These are phyloP conservation scores for Pythium rishiriense DNA, from an alignment of 352 stramenopile genomes.

Conservation along the genomic window DNA sequence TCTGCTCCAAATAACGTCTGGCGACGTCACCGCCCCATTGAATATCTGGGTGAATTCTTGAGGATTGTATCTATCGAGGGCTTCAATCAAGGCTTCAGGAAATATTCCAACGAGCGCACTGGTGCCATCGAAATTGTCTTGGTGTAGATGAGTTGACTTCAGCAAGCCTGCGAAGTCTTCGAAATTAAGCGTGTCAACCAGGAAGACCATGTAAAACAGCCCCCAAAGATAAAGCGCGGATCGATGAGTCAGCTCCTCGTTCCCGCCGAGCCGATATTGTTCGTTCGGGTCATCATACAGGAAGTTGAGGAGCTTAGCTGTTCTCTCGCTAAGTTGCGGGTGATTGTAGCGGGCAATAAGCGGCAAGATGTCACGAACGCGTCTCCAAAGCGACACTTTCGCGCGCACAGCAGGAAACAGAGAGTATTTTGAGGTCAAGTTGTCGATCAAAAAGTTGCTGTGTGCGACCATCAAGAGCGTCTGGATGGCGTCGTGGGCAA, in stretches of 20 bases:
- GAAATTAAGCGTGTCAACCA: slow-evolving; percentile 47
- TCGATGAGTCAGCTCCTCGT: slow-evolving; percentile 37
- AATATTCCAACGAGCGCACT: slow-evolving; percentile 88
- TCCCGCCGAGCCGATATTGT: slow-evolving; percentile 22
- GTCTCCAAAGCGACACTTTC: slow-evolving; percentile 49
- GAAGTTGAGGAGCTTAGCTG: slow-evolving; percentile 61
- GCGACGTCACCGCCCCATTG: slow-evolving; percentile 78
- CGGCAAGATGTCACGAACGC: slow-evolving; percentile 49
- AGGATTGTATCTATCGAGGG: slow-evolving; percentile 79
- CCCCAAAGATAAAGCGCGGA: slow-evolving; percentile 60
- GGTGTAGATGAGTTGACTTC: slow-evolving; percentile 63
- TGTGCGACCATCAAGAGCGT: slow-evolving; percentile 61
- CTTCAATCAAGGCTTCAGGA: slow-evolving; percentile 88
- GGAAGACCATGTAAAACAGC: slow-evolving; percentile 78
- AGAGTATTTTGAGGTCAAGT: slow-evolving; percentile 13
- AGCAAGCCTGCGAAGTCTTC: slow-evolving; percentile 61
- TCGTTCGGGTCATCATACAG: slow-evolving; percentile 46
- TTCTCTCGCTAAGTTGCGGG: slow-evolving; percentile 55
- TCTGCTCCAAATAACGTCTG: slow-evolving; percentile 94
- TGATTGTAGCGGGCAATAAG: slow-evolving; percentile 49
- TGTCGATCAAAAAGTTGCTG: slow-evolving; percentile 59
- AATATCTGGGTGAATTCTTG: slow-evolving; percentile 91
- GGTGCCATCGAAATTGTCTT: slow-evolving; percentile 46
- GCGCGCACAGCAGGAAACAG: slow-evolving; percentile 64
- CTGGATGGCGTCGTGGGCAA: slow-evolving; percentile 68